Base-by-base conservation (phyloP, 2,329 filamentous ascomycete species). In the Arthroderma uncinatum region DNA sequence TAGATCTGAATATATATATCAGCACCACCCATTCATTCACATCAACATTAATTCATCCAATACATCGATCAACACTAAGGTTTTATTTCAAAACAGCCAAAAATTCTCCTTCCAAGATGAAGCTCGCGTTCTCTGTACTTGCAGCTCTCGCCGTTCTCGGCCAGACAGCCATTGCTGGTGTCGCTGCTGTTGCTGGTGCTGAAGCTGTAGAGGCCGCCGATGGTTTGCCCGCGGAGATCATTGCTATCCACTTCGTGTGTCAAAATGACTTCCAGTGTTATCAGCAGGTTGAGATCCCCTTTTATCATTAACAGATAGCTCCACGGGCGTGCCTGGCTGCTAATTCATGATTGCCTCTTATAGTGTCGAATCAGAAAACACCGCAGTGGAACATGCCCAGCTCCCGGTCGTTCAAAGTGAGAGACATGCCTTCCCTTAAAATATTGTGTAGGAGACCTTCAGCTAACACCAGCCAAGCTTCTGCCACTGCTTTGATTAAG, bases 91-190 rank as follows among this genome's bases (percentile, higher is more conserved):
- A 12, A 19, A 36, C 50, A 53, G 10, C 6, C 4, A 9, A 53
- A 6, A 10, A 2, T 3, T 16, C 21, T 16, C 33, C 10, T 53
- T 37, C 21, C 50, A 53, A 39, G 14, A 53, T 53, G 50, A 53
- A 53, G 50, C 33, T 53, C 16, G 16, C 21, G 5, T 28, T 8
- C 50, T 37, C 50, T n/a, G 5, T 53, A n/a, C 21, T 53, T 14
- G 33, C 50, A 30, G 33, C 36, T 39, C 50, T 53, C 21, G 50
- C 50, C 30, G 10, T 53, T 21, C 50, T 53, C 16, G 30, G 50
- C 50, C 21, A 39, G 33, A 55, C 53, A 44, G 28, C 36, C 23
- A 12, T 47, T 34, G 39, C 52, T 54, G 52, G 30, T 10, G 52
- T 54, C 23, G 33, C 33, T 54, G 23, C n/a, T 25, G 40, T 25